Evolutionary conservation across 331 rosid species (phyloP).

Genomic region (Malus hybrid): DNA sequence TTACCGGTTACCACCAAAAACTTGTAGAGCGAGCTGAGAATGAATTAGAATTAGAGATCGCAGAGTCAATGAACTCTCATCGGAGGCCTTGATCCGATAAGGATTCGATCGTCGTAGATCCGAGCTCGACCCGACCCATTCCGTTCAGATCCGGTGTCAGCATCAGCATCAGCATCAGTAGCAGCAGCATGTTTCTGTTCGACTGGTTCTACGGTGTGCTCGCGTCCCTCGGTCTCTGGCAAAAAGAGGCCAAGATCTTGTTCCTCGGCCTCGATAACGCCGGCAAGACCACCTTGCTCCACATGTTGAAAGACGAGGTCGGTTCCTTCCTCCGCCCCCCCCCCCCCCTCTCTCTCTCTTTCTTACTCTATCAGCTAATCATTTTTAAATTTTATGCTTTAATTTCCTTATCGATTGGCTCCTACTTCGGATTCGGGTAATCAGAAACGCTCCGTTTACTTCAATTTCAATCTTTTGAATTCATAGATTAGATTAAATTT

Average conservation of each 20-base stretch:
- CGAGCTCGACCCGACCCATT: background rate
- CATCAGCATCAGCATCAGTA: background rate
- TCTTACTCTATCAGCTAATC: background rate
- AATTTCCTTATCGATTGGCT: background rate
- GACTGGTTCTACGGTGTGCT: constrained; percentile 45
- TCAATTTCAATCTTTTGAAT: background rate
- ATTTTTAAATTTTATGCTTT: background rate
- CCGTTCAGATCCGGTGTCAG: background rate
- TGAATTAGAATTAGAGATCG: background rate
- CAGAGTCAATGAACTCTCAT: background rate
- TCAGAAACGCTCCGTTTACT: background rate
- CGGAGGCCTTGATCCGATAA: background rate
- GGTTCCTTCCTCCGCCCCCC: background rate
- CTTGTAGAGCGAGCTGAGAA: background rate
- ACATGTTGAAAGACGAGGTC: constrained; percentile 42
- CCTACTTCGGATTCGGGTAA: background rate
- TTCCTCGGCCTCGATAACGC: constrained; percentile 41
- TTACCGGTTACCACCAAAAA: background rate
- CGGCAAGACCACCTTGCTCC: constrained; percentile 44
- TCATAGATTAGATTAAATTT: background rate
- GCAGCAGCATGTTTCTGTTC: constrained; percentile 21
- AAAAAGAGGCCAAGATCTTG: constrained; percentile 41
- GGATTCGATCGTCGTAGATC: constrained; percentile 1
- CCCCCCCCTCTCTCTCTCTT: background rate
- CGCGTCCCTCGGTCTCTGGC: constrained; percentile 43